Conservation (phyloP, 1,284 basidiomycete genomes). For the Gomphus sp. region DNA sequence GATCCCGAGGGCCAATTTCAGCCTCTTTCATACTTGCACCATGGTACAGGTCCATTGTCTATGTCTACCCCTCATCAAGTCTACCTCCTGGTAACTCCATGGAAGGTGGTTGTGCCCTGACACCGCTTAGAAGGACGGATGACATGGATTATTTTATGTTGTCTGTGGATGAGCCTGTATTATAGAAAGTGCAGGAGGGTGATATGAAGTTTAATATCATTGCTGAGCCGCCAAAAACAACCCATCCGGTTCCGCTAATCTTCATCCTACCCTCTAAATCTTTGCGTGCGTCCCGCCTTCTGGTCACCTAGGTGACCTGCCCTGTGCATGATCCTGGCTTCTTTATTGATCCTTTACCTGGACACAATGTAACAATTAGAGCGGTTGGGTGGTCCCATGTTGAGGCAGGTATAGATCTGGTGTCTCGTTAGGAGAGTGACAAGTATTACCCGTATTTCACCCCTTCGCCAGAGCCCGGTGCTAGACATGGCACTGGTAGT, state of each 20-base stretch:
- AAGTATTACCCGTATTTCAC: slow-evolving; percentile 3
- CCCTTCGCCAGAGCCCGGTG: background rate
- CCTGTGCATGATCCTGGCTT: background rate
- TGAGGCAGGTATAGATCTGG: too few species aligned
- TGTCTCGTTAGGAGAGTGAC: slow-evolving; percentile 3
- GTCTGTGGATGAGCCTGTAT: background rate
- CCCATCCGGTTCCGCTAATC: background rate
- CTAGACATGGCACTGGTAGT: background rate
- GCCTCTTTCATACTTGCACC: background rate
- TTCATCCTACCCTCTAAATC: background rate
- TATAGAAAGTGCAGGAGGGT: background rate
- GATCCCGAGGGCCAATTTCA: background rate
- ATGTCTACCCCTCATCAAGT: background rate
- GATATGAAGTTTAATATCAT: background rate
- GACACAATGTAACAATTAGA: background rate
- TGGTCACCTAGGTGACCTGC: too few species aligned
- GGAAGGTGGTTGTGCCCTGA: background rate
- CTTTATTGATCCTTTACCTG: background rate
- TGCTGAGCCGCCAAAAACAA: background rate
- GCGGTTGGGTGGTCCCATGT: background rate
- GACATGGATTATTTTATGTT: background rate
- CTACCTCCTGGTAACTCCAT: background rate
- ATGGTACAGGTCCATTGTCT: background rate
- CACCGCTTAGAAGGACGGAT: background rate
- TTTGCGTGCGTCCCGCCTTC: background rate